phyloP scores from a whole-genome alignment of 768 basidiomycete species.

The Tephrocybe sp. region DNA sequence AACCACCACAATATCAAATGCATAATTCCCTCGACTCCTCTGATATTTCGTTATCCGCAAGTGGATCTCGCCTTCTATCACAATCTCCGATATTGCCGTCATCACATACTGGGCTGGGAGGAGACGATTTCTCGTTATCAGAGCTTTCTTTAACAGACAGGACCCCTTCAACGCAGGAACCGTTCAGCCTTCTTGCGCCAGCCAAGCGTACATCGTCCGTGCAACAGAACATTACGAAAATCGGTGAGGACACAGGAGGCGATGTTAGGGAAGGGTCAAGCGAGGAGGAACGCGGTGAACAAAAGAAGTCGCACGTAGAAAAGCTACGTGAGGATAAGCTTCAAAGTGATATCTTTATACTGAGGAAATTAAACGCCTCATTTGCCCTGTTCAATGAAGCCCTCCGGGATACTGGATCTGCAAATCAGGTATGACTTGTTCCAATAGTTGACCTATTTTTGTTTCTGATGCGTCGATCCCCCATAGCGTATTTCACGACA shows the following conservation, averaged over 20 bases:
- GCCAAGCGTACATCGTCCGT: conserved; percentile 11
- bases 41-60: conserved; percentile 14
- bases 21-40: conserved; percentile 14
- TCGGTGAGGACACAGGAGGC: conserved; percentile 4
- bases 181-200: conserved; percentile 17
- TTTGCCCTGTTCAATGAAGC: conserved; percentile 70
- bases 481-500: conserved; percentile 62
- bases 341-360: conserved; percentile 67
- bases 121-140: conserved; percentile 34
- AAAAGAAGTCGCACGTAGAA: conserved; percentile 13
- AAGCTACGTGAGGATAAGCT: conserved; percentile 63
- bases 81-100: conserved; percentile 26
- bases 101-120: conserved; percentile 26
- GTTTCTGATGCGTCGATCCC: neutral
- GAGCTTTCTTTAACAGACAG: conserved; percentile 34
- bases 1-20: no score
- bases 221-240: conserved; percentile 4
- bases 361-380: conserved; percentile 69
- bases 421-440: conserved; percentile 58
- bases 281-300: conserved; percentile 20
- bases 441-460: neutral
- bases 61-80: conserved; percentile 29
- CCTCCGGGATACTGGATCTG: conserved; percentile 56
- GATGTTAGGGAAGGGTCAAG: conserved; percentile 5
- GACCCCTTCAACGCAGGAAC: conserved; percentile 14